These are phyloP conservation scores for Ustilago hordei DNA, from an alignment of 1,284 basidiomycete genomes.

Conservation along the genomic window DNA sequence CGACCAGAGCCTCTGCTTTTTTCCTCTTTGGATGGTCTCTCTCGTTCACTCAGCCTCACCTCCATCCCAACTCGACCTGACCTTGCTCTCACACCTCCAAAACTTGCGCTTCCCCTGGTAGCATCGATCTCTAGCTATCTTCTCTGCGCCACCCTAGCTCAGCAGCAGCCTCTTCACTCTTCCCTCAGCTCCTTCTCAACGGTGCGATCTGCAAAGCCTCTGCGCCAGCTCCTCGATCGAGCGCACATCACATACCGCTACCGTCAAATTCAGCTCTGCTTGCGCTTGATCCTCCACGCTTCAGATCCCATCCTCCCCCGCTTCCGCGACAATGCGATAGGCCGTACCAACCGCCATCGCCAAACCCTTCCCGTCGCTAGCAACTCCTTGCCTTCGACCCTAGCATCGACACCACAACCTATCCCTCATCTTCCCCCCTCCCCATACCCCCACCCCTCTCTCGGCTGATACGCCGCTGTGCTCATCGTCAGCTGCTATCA, in stretches of 20 bases:
- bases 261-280: background rate
- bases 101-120: background rate
- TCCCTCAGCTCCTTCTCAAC: background rate
- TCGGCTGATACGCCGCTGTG: conserved; percentile 9
- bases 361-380: background rate
- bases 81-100: background rate
- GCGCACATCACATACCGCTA: background rate
- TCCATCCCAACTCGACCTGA: background rate
- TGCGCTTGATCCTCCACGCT: background rate
- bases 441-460: background rate
- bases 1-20: background rate
- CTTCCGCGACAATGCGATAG: conserved; percentile 32
- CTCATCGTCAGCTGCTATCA: conserved; percentile 23
- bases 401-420: too few species aligned
- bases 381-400: background rate
- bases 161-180: background rate
- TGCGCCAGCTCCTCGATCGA: background rate
- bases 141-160: background rate
- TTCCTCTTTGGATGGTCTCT: background rate
- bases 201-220: background rate
- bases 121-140: background rate
- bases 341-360: background rate
- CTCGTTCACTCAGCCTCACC: background rate
- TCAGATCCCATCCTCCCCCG: background rate
- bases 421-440: background rate